Conservation (phyloP, 306 rosid species). For the Rubus idaeus region DNA sequence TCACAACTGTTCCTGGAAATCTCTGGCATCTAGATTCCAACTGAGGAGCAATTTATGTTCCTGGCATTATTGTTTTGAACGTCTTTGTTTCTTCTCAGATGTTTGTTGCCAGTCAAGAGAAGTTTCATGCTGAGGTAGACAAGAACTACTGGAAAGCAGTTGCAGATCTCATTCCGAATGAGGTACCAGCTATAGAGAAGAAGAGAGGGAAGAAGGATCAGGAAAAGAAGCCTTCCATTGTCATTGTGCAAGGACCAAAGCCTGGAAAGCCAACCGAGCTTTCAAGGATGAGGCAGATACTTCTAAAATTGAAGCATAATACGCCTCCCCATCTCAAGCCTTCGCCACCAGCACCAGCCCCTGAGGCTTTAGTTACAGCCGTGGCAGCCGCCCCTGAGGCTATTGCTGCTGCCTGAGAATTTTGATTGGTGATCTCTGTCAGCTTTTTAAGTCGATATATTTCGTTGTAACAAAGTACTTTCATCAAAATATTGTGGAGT, state of each 20-base stretch:
- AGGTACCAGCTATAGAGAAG: slow-evolving; percentile 37
- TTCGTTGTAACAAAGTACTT: background rate
- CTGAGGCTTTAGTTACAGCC: slow-evolving; percentile 29
- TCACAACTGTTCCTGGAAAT: background rate
- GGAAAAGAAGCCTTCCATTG: slow-evolving; percentile 35
- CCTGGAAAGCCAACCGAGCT: slow-evolving; percentile 52
- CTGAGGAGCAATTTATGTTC: background rate
- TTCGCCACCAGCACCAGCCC: slow-evolving; percentile 19
- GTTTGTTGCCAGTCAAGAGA: slow-evolving; percentile 38
- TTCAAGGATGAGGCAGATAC: slow-evolving; percentile 46
- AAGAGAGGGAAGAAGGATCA: slow-evolving; percentile 44
- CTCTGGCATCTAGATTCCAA: background rate
- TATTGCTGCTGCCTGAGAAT: slow-evolving; percentile 29
- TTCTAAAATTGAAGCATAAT: slow-evolving; percentile 43
- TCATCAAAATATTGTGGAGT: slow-evolving; percentile 6
- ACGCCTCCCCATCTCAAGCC: slow-evolving; percentile 42
- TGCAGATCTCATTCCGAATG: slow-evolving; percentile 46
- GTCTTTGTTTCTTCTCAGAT: slow-evolving; percentile 21
- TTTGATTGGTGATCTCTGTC: background rate
- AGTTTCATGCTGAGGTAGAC: slow-evolving; percentile 49
- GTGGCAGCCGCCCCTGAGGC: slow-evolving; percentile 18
- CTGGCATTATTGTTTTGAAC: slow-evolving; percentile 1
- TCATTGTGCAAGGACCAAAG: slow-evolving; percentile 42
- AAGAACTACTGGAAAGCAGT: slow-evolving; percentile 47
- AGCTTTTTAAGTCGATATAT: slow-evolving; percentile 2